Percentiles rank a stretch among this genome's conserved stretches.
These are phyloP conservation scores for Talaromyces sp. DNA, from an alignment of 2,329 filamentous ascomycete species.

Conservation along the genomic window DNA sequence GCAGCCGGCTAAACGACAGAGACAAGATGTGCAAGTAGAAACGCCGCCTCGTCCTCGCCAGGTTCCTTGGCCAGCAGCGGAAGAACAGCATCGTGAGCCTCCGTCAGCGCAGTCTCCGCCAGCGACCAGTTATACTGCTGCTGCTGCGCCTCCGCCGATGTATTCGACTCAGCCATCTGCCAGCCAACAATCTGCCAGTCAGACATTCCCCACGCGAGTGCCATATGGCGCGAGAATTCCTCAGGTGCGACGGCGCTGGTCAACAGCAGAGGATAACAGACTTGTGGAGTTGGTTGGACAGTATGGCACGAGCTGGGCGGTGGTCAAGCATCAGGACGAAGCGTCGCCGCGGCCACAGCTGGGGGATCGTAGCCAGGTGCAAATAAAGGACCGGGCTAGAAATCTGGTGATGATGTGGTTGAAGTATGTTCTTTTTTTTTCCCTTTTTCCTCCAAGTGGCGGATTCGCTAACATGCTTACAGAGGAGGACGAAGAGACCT, in stretches of 20 bases:
- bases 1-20: conserved; percentile 2
- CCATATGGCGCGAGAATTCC: background rate
- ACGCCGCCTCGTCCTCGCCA: background rate
- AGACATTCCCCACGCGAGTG: background rate
- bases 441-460: background rate
- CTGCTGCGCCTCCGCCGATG: background rate
- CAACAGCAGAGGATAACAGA: conserved; percentile 32
- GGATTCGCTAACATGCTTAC: background rate
- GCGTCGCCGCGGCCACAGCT: conserved; percentile 27
- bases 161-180: background rate
- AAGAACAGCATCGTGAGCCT: background rate
- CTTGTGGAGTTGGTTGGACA: conserved; percentile 46
- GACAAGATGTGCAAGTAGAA: background rate
- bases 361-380: conserved; percentile 42
- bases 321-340: conserved; percentile 35
- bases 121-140: background rate
- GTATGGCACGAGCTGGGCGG: conserved; percentile 42
- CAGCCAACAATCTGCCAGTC: background rate
- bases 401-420: conserved; percentile 45
- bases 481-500: conserved; percentile 25
- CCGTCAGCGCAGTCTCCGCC: background rate
- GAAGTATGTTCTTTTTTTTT: conserved; percentile 29
- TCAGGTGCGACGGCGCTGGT: conserved; percentile 29
- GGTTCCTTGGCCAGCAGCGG: background rate
- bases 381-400: conserved; percentile 50